phyloP scores from a whole-genome alignment of 306 rosid genomes.

The Gastrolobium villosum region DNA sequence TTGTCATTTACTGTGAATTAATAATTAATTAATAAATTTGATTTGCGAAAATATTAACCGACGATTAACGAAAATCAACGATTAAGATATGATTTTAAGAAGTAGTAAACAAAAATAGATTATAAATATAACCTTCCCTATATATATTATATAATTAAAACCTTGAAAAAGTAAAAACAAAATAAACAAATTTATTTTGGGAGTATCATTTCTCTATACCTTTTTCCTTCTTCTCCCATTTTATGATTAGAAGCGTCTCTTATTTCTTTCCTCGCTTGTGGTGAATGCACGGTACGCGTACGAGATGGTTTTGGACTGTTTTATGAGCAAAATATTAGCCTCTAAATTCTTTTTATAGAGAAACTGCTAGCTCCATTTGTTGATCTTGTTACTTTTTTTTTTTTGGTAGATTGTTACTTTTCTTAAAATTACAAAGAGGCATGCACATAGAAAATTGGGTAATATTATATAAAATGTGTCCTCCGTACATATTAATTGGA shows the following conservation, averaged over 20 bases:
- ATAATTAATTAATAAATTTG: no score
- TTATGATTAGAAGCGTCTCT: slow-evolving; percentile 16
- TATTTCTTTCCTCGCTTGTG: not conserved
- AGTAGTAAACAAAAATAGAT: no score
- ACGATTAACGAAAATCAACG: no score
- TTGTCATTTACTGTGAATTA: no score
- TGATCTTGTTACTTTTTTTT: not conserved
- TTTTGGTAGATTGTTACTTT: no score
- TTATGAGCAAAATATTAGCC: not conserved
- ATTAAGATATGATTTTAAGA: no score
- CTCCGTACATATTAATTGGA: no score
- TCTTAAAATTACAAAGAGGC: not conserved
- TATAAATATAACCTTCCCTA: no score
- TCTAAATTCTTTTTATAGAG: slow-evolving; percentile 1
- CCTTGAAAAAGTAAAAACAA: no score
- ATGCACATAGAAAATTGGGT: not conserved
- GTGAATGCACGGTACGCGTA: not conserved
- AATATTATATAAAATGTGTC: slow-evolving; percentile 2
- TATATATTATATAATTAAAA: no score
- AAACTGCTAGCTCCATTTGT: not conserved
- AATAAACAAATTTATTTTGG: not conserved
- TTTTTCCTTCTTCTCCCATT: slow-evolving; percentile 51
- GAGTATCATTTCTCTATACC: slow-evolving; percentile 19
- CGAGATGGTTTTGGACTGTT: slow-evolving; percentile 19
- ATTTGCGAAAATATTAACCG: no score